Evolutionary conservation across 768 basidiomycete genomes (phyloP).

Genomic region (Lactarius vividus): DNA sequence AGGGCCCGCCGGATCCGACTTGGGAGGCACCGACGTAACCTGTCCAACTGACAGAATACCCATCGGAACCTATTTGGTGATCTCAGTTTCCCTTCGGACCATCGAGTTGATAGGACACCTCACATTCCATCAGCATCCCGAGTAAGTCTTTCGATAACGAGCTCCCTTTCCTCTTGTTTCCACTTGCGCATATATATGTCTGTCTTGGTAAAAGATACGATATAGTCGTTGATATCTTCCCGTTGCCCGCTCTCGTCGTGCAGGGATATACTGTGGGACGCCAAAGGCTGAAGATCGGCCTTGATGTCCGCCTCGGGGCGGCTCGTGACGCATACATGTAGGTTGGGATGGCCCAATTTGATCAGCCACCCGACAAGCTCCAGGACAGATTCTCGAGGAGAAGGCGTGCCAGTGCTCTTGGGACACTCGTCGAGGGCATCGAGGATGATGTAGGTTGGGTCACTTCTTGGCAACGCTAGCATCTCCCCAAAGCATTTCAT

Average conservation of each 20-base stretch:
- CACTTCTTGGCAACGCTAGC: not conserved
- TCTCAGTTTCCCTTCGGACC: not conserved
- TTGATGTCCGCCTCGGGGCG: not conserved
- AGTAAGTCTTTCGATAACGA: too few species aligned
- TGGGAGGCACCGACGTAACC: not conserved
- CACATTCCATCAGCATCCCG: not conserved
- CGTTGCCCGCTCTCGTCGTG: not conserved
- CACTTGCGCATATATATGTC: not conserved
- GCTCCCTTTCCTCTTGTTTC: too few species aligned
- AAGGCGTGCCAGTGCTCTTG: not conserved
- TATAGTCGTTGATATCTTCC: not conserved
- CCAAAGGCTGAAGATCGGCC: not conserved
- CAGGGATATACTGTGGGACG: not conserved
- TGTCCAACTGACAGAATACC: not conserved
- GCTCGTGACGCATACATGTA: not conserved
- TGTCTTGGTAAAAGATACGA: not conserved
- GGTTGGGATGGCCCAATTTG: not conserved
- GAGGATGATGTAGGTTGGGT: not conserved
- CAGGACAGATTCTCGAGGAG: not conserved
- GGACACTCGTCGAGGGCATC: not conserved
- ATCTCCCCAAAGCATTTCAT: not conserved
- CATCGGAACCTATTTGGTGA: not conserved
- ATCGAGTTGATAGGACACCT: not conserved
- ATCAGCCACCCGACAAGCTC: not conserved
- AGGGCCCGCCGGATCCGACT: not conserved